Base-by-base conservation (phyloP, 805 yeast species). In the Saccharomycopsis schoenii region DNA sequence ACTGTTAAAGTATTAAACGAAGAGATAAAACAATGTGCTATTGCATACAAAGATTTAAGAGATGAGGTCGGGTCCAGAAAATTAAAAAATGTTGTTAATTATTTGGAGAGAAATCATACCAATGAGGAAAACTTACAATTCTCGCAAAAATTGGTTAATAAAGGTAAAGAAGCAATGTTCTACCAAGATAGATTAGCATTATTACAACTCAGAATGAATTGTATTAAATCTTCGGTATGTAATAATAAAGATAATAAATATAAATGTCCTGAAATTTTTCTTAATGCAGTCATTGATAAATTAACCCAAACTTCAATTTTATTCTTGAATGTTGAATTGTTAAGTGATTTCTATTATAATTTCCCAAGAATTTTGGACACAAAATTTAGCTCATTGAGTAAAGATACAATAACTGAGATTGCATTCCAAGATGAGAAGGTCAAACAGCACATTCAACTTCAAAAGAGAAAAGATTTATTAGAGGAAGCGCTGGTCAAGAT, bases 371-470 rank as follows among this genome's bases (percentile, higher is more conserved):
- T 91, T 72, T 78, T 94, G 64, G 99, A 94, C 71, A 77, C 78
- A 58, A 83, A 84, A 65, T 80, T 94, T 60, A 84, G 85, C 57
- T 54, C 60, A 11, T 75, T 94, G 68, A 76, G 83, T 9, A 79
- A 80, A 58, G 96, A 89, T 59, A 96, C 92, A 69, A 80, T 94
- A 58, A 97, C 92, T 68, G 74, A 74, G 62, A 89, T 93, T 74
- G 99, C 99, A 0, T 89, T 90, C 67, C 97, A 94, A 73, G 97
- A 94, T 73, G 94, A 97, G 21, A 88, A 85, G 73, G 83, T 96
- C 61, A 87, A 87, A 70, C 81, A 86, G 67, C 99, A 94, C 69
- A 88, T 94, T 67, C 97, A 93, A 69, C 74, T 96, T 64, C 99
- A 94, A 72, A 93, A 90, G 72, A 83, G 97, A 56, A 94, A 93